Evolutionary conservation across 371 early-diverging fungal genomes (phyloP), one percentile per base, ranked within the genome.

Genomic region (Catenaria anguillulae): DNA sequence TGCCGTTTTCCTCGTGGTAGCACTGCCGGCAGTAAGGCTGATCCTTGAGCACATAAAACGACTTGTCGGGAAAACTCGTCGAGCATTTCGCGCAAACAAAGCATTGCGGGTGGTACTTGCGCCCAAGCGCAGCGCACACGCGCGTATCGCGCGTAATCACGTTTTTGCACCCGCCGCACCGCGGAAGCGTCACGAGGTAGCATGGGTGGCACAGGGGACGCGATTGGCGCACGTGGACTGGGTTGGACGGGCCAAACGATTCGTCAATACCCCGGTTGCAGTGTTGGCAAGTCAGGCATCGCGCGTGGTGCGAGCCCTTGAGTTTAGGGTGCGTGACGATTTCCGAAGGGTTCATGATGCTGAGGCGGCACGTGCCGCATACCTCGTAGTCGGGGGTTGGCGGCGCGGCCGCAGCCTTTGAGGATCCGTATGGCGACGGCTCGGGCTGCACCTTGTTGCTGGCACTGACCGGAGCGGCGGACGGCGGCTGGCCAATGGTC

Each of bases 51-150:
- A 58, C 58, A 21, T 58, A 58, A 21, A 58, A 58, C 36, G 40
- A 40, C 58, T 58, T 58, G 42, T 58, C 58, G 4, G 58, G 36
- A 24, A 58, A 58, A 24, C 29, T 31, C 24, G 26, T 10, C 15
- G 35, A 34, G 42, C 58, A 58, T 24, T 31, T n/a, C 24, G 34
- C 36, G 21, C 58, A 58, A 12, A 6, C 33, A 24, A 58, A 58
- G 24, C 58, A 58, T 26, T 6, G 15, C 40, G 58, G 58, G 58
- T 58, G 58, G 58, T 40, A 58, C 43, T 58, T 58, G 36, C 43
- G 36, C 17, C 58, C 58, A 0, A 58, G 36, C 0, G 58, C 58
- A 1, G 42, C 58, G 42, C 33, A 33, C 24, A 58, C 58, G 24
- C 43, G 36, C 31, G 58, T 40, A 24, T 36, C 36, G 42, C 58